Conservation (phyloP, 768 basidiomycete species). For the Guyanaporus albipodus region DNA sequence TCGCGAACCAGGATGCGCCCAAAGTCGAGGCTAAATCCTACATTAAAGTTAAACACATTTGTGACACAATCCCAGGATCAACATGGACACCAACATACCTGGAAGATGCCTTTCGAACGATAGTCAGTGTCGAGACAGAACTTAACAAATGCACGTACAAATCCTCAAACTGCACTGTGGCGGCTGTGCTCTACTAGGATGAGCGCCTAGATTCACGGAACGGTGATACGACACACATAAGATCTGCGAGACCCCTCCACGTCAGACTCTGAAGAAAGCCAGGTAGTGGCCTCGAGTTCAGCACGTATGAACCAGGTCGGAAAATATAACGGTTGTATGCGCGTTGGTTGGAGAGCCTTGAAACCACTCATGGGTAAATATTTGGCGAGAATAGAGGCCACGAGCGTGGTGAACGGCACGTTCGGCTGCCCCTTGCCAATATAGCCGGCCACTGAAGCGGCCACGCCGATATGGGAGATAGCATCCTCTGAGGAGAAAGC, state of each 20-base stretch:
- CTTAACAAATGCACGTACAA: conserved; percentile 39
- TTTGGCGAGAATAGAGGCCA: conserved; percentile 34
- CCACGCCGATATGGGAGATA: conserved; percentile 35
- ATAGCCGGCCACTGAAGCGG: conserved; percentile 31
- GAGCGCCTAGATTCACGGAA: conserved; percentile 5
- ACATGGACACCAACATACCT: conserved; percentile 15
- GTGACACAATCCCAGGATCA: background rate
- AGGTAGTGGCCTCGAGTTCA: conserved; percentile 40
- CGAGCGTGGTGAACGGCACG: conserved; percentile 22
- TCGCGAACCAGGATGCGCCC: conserved; percentile 41
- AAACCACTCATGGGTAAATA: conserved; percentile 38
- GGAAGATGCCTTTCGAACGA: conserved; percentile 25
- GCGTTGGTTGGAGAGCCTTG: conserved; percentile 40
- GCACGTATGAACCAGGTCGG: conserved; percentile 62
- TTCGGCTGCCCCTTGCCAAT: conserved; percentile 8
- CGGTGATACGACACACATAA: conserved; percentile 19
- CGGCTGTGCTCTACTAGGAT: conserved; percentile 27
- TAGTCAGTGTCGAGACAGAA: conserved; percentile 10
- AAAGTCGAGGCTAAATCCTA: conserved; percentile 31
- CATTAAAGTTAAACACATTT: background rate
- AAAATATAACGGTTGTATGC: conserved; percentile 53
- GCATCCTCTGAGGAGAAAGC: conserved; percentile 44
- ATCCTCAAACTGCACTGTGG: conserved; percentile 37
- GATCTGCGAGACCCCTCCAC: conserved; percentile 19
- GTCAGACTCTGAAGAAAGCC: conserved; percentile 24